Evolutionary conservation across 805 yeast genomes (phyloP), one percentile per base, ranked within the genome.

Genomic region (Kodamaea hsintzibuensis): DNA sequence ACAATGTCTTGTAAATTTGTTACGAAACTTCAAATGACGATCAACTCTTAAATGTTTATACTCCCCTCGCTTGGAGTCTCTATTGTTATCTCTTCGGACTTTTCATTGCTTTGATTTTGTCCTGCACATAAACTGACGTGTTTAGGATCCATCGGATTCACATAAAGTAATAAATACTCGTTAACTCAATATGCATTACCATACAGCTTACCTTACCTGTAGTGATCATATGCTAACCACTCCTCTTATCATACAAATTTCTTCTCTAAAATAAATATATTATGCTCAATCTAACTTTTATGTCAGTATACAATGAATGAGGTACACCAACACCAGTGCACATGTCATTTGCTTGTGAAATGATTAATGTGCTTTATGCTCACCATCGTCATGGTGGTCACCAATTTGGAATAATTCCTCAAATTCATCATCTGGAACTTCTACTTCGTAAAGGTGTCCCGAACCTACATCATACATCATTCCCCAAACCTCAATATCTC

Each of bases 381-480:
- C 69, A n/a, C n/a, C n/a, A 16, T 62, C 69, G 27, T 56, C 67
- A 52, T 56, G 61, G 39, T 62, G 65, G 51, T 66, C 70, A 10
- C 60, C 62, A 7, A 66, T 65, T 47, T 66, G 70, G 57, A 73
- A 76, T 54, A 76, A 69, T 58, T 76, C 79, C 54, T 71, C 75
- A 53, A 70, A 72, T 60, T 75, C 79, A 61, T 76, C 80, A 49
- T 63, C 65, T 37, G 80, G 61, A 19, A 72, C 64, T 50, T 72
- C 74, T 13, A 72, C 68, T 56, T 72, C 74, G 12, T 59, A 61
- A 39, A 91, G 73, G 30, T 78, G 76, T 19, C 97, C 98, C 13
- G 88, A 80, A 37, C 81, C 84, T 19, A 91, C 96, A 65, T 91
- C 91, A 73, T 91, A 92, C 49, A 92, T 80, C 63, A 91, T 70